phyloP scores from a whole-genome alignment of 352 stramenopile genomes.

The Pythium aquatile region DNA sequence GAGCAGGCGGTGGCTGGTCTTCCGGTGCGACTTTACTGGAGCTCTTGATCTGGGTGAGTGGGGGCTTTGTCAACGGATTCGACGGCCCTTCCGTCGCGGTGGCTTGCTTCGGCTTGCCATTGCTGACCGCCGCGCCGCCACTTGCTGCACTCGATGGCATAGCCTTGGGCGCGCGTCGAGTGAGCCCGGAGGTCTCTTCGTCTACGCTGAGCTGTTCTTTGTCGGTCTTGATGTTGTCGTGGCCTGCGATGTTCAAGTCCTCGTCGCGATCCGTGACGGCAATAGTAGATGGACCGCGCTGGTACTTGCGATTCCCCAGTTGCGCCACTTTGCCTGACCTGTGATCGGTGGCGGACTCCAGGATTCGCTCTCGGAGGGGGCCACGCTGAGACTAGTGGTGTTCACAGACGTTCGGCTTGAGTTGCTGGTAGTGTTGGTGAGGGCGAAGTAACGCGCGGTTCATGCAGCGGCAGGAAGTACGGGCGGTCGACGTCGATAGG shows the following conservation, averaged over 20 bases:
- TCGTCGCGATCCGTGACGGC: constrained; percentile 32
- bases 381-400: constrained; percentile 16
- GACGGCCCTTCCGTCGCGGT: constrained; percentile 23
- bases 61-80: constrained; percentile 23
- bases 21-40: constrained; percentile 72
- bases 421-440: background rate
- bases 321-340: constrained; percentile 26
- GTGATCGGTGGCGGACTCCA: constrained; percentile 26
- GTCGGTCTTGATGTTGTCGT: constrained; percentile 11
- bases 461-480: constrained; percentile 1
- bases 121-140: constrained; percentile 4
- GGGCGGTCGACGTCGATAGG: background rate
- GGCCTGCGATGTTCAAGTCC: constrained; percentile 14
- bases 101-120: constrained; percentile 19
- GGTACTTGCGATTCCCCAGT: constrained; percentile 31
- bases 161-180: constrained; percentile 17
- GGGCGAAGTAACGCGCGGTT: background rate
- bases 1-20: constrained; percentile 34
- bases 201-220: background rate
- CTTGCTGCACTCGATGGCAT: constrained; percentile 33
- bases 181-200: constrained; percentile 3
- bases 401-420: background rate
- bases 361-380: constrained; percentile 27
- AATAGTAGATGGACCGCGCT: constrained; percentile 32
- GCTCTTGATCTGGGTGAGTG: constrained; percentile 32